A percentile compares a stretch with the other conserved stretches of the same genome.
These are phyloP conservation scores for Neurospora sp. DNA, from an alignment of 495 filamentous ascomycete genomes.

Conservation along the genomic window DNA sequence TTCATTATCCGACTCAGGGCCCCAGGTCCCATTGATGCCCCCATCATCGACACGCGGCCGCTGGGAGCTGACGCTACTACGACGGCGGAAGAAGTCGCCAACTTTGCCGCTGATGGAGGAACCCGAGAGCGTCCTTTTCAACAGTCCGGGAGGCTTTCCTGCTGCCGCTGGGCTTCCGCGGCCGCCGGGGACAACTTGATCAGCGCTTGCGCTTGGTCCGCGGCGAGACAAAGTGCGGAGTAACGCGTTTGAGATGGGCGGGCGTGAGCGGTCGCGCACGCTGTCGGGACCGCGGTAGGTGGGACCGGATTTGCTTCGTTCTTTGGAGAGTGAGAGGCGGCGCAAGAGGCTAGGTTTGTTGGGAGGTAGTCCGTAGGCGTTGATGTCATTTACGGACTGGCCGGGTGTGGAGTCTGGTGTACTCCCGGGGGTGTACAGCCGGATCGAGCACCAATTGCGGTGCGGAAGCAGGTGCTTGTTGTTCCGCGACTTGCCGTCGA, in stretches of 20 bases:
- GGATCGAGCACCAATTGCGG: constrained; percentile 86
- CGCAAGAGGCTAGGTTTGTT: constrained; percentile 24
- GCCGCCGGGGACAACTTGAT: constrained; percentile 30
- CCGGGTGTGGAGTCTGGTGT: constrained; percentile 61
- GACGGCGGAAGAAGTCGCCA: constrained; percentile 41
- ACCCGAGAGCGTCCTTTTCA: constrained; percentile 39
- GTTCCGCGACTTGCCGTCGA: constrained; percentile 78
- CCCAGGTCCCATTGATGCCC: constrained; percentile 43
- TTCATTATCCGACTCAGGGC: constrained; percentile 28
- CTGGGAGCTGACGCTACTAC: constrained; percentile 38
- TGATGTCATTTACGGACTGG: constrained; percentile 29
- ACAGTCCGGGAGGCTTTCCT: constrained; percentile 49
- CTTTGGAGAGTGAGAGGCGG: constrained; percentile 26
- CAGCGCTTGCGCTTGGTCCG: constrained; percentile 22
- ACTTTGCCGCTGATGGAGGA: constrained; percentile 16
- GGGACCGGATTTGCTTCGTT: constrained; percentile 8
- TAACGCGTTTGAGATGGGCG: constrained; percentile 21
- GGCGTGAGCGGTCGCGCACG: constrained; percentile 19
- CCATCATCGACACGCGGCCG: constrained; percentile 26
- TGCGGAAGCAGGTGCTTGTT: constrained; percentile 87
- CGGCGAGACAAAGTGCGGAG: constrained; percentile 32
- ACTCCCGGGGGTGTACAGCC: constrained; percentile 63
- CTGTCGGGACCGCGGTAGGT: constrained; percentile 19
- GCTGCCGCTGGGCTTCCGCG: constrained; percentile 20
- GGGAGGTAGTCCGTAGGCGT: constrained; percentile 20